Base-by-base conservation (phyloP, 2,329 filamentous ascomycete species). In the Talaromyces islandicus region DNA sequence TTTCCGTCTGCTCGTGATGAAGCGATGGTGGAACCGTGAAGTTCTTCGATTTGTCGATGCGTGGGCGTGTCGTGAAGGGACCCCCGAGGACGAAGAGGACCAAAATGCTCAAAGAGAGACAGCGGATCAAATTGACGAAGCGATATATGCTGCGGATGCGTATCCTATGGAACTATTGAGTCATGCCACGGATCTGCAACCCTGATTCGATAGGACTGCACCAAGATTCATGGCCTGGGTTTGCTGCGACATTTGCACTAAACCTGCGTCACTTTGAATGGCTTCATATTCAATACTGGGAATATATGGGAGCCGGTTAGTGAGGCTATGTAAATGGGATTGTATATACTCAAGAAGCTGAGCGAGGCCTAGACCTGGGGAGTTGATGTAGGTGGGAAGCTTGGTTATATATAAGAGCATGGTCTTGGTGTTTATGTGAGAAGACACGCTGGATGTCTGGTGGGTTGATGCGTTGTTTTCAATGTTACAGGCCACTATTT, bases 1-100 rank as follows among this genome's bases (percentile, higher is more conserved):
- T 0, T 76, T 86, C n/a, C 76, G 86, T 11, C 69, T 88, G 9
- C 74, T 81, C 17, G 58, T 86, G 12, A 87, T 88, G 84, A 85
- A 83, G 61, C 77, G 72, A 55, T 73, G 86, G 58, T 88, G 85
- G 85, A 78, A 76, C 19, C 77, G 78, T 51, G 83, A 87, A 64
- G 84, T 83, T 7, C 74, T 88, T 54, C 67, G 77, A 41, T 79
- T 78, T 66, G 80, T 82, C 35, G 80, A 83, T 66, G 75, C 74
- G 3, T 78, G 76, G 76, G 75, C 76, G 27, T 85, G 82, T 62
- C 77, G 78, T 25, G 77, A 81, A 50, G 82, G 82, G 1, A 81
- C 78, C 7, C 82, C 82, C 1, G 82, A 85, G 60, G 82, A 83
- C 63, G 74, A 76, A 27, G 71, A 73, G 58, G 71, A 74, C 50